A percentile compares a stretch with the other conserved stretches of the same genome.
phyloP scores from a whole-genome alignment of 2,329 filamentous ascomycete species.

The Chaetomium sp. region DNA sequence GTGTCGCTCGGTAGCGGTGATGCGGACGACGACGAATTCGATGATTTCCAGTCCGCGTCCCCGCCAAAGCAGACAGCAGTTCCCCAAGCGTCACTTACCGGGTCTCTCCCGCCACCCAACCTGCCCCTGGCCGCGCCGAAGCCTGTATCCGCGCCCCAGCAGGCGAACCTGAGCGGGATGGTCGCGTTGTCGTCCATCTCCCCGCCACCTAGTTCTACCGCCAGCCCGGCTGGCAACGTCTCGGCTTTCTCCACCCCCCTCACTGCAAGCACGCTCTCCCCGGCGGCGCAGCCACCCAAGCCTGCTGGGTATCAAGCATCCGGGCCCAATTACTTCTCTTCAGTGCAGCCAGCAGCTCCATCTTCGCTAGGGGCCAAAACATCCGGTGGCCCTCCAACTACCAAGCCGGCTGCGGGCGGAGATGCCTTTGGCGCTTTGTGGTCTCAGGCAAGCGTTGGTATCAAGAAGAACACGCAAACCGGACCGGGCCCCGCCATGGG shows the following conservation, averaged over 20 bases:
- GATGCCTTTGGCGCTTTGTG: conserved; percentile 92
- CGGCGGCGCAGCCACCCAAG: conserved; percentile 52
- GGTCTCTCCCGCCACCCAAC: conserved; percentile 52
- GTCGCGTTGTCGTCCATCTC: conserved; percentile 80
- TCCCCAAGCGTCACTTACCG: conserved; percentile 47
- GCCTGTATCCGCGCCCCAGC: conserved; percentile 80
- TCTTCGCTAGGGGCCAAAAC: conserved; percentile 29
- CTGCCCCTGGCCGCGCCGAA: conserved; percentile 79
- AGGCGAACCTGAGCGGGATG: conserved; percentile 77
- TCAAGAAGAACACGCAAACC: conserved; percentile 70
- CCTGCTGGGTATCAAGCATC: conserved; percentile 71
- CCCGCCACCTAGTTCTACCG: conserved; percentile 62
- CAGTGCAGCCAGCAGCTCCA: conserved; percentile 53
- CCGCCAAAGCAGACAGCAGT: conserved; percentile 51
- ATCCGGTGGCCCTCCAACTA: conserved; percentile 42
- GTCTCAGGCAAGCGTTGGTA: conserved; percentile 70
- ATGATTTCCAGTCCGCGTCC: conserved; percentile 92
- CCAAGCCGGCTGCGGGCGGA: conserved; percentile 62
- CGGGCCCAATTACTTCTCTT: conserved; percentile 94
- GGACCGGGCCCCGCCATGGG: conserved; percentile 78
- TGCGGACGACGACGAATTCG: conserved; percentile 83
- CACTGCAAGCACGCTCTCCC: conserved; percentile 43
- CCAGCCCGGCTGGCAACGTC: conserved; percentile 62
- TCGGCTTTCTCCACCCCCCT: conserved; percentile 61
- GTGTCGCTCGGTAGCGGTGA: conserved; percentile 51